Percentiles rank a stretch among this genome's conserved stretches.
Conservation (phyloP, 1,284 basidiomycete species). For the Abortiporus biennis region DNA sequence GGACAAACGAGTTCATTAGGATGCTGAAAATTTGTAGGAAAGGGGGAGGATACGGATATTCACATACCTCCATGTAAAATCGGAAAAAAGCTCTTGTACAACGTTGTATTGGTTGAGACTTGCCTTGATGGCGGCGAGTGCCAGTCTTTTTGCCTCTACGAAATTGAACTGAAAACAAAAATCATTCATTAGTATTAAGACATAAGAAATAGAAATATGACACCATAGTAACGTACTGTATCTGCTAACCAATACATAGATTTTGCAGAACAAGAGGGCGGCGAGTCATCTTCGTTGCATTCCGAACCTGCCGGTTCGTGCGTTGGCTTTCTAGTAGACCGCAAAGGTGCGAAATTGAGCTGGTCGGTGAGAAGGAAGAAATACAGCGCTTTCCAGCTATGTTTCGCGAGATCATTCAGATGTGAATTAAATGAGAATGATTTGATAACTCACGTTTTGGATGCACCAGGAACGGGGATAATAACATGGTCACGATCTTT, state of each 20-base stretch:
- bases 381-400: constrained; percentile 13
- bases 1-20: neutral
- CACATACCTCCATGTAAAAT: constrained; percentile 14
- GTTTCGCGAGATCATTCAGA: too few species aligned
- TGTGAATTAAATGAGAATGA: too few species aligned
- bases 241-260: constrained; percentile 14
- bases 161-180: constrained; percentile 10
- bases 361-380: constrained; percentile 13
- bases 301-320: too few species aligned
- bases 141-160: constrained; percentile 5
- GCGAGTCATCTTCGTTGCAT: neutral
- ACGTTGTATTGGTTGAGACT: constrained; percentile 12
- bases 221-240: constrained; percentile 5
- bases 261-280: constrained; percentile 10
- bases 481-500: too few species aligned
- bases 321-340: too few species aligned
- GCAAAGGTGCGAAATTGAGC: constrained; percentile 11
- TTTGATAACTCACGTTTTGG: too few species aligned
- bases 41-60: neutral
- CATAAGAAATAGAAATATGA: neutral
- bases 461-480: too few species aligned
- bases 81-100: constrained; percentile 15
- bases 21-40: too few species aligned
- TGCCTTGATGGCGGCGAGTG: constrained; percentile 6
- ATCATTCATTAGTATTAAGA: too few species aligned